Base-by-base conservation (phyloP, 2,329 filamentous ascomycete genomes). In the Aspergillus persii region DNA sequence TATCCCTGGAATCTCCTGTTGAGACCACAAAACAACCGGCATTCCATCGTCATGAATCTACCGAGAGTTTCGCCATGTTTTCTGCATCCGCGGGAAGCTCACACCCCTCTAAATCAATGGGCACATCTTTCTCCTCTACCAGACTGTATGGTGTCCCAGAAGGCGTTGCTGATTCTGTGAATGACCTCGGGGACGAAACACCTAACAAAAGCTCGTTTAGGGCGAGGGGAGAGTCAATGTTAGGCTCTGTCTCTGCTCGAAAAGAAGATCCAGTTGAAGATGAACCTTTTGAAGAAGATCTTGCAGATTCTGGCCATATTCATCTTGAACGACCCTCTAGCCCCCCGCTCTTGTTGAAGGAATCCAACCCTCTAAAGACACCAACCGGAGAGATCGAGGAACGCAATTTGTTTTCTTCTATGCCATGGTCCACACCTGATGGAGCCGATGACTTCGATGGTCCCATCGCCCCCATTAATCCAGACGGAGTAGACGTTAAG, bases 51-150 rank as follows among this genome's bases (percentile, higher is more conserved):
- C 83, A 85, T 65, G 81, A 86, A 64, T 87, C 84, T 27, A 79
- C 81, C 6, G 85, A 87, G 62, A 87, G 84, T 69, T 87, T 87
- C 64, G 77, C 81, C 26, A 86, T 87, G 81, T 86, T 88, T 62
- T 86, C 84, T 44, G 82, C 83, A n/a, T 85, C 85, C 8, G 83
- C 83, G 1, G 83, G 83, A 61, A 80, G 79, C 60, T 87, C 85
- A 5, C 78, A 83, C 54, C 78, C 74, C 54, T 79, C 77, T 5
- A 79, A 79, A 56, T 86, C 83, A 3, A 74, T 83, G 36, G 80
- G 80, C 23, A 80, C 78, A 30, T 85, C 84, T 0, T 81, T 82
- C 46, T 74, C 73, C 11, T 74, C 75, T 33, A 68, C 65, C 8
- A 70, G 65, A 50, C 57, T 69, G 12, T 68, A 72, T 48, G 65